Percentiles rank a stretch among this genome's conserved stretches.
These are phyloP conservation scores for Acmispon strigosus DNA, from an alignment of 306 rosid genomes.

Conservation along the genomic window DNA sequence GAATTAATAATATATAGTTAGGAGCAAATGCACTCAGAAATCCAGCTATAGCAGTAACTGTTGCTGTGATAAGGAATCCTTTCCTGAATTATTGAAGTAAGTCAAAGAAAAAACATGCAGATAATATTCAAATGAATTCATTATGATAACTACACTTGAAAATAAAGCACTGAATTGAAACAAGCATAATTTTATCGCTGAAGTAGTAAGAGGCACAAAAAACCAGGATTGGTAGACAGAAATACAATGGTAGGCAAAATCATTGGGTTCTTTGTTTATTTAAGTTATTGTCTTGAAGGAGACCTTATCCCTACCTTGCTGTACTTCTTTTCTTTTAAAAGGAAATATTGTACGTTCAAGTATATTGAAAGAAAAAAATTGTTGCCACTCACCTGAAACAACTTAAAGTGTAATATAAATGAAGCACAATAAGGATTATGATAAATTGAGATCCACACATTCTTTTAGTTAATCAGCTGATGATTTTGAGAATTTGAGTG, in stretches of 20 bases:
- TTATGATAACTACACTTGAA: not conserved
- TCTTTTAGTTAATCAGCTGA: not conserved
- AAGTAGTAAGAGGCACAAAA: not conserved
- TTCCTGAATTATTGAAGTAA: constrained; percentile 50
- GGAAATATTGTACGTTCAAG: not conserved
- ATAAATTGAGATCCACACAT: not conserved
- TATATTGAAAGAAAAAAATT: not conserved
- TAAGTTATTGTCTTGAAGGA: not conserved
- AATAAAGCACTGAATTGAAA: not conserved
- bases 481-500: not conserved
- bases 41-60: constrained; percentile 65
- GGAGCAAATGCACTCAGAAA: constrained; percentile 87
- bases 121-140: constrained; percentile 7
- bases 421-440: not conserved
- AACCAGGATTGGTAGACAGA: not conserved
- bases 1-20: constrained; percentile 43
- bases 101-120: constrained; percentile 10
- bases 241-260: not conserved
- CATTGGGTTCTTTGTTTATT: not conserved
- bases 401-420: not conserved
- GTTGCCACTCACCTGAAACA: not conserved
- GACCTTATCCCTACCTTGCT: not conserved
- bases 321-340: not conserved
- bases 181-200: not conserved
- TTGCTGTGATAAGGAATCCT: constrained; percentile 86